Evolutionary conservation across 345 rosid genomes (phyloP).

Genomic region (Mercurialis annua): DNA sequence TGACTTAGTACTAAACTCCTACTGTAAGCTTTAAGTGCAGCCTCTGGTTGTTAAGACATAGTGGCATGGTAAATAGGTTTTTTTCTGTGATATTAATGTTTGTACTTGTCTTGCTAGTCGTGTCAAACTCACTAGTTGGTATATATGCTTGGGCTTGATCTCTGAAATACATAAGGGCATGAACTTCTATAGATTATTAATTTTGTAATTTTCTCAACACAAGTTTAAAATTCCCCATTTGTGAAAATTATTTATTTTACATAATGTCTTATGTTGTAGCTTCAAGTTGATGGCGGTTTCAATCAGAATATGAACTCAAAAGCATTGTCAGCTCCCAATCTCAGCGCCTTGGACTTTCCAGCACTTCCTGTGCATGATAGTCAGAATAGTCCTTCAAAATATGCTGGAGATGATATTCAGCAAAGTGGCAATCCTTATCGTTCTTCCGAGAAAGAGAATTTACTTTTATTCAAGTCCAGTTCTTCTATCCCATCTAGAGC

Average conservation of each 20-base stretch:
- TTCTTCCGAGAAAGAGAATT: conserved; percentile 64
- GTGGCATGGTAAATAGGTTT: conserved; percentile 13
- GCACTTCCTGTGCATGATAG: conserved; percentile 57
- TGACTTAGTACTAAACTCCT: conserved; percentile 2
- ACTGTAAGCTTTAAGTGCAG: conserved; percentile 10
- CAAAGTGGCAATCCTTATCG: conserved; percentile 57
- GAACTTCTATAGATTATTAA: background rate
- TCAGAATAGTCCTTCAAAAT: conserved; percentile 56
- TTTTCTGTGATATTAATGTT: background rate
- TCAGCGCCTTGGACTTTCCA: conserved; percentile 80
- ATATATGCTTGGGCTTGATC: background rate
- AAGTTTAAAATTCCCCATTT: background rate
- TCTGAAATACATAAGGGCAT: background rate
- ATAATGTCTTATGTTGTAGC: conserved; percentile 49
- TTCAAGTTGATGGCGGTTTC: conserved; percentile 84
- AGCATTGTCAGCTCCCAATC: conserved; percentile 67
- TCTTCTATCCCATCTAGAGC: conserved; percentile 54
- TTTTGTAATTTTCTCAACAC: background rate
- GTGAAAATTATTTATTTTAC: conserved; percentile 13
- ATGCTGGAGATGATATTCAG: conserved; percentile 66
- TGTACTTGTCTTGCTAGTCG: background rate
- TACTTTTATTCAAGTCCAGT: conserved; percentile 67
- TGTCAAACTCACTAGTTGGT: background rate
- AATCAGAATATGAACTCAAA: conserved; percentile 67
- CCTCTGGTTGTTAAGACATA: conserved; percentile 11